Evolutionary conservation across 176 grass and related monocot genomes (phyloP).

Genomic region (Oryza glaberrima): DNA sequence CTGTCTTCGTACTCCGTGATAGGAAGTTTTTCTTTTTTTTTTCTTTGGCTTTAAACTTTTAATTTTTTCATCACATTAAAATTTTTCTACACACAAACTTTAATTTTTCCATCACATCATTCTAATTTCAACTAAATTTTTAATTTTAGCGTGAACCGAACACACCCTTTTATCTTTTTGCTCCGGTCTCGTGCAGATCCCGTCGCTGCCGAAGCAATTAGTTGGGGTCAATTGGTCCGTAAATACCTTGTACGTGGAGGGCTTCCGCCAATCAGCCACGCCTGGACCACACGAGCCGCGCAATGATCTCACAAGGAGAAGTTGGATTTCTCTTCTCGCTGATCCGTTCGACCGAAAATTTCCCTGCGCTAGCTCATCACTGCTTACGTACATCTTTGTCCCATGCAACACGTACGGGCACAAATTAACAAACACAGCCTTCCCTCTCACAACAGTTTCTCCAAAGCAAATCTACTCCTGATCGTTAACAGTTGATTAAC

Average conservation of each 20-base stretch:
- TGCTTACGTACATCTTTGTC: slow-evolving; percentile 47
- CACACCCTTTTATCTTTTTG: background rate
- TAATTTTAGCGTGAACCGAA: too few relatives aligned
- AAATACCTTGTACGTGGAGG: background rate
- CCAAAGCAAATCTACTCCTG: background rate
- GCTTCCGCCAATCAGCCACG: background rate
- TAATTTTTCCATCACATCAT: too few relatives aligned
- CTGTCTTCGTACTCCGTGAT: background rate
- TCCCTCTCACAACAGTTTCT: background rate
- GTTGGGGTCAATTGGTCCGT: background rate
- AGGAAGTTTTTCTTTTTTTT: background rate
- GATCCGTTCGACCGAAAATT: background rate
- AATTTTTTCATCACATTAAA: too few relatives aligned
- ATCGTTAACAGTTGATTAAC: background rate
- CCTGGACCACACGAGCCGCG: background rate
- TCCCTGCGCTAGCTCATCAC: slow-evolving; percentile 23
- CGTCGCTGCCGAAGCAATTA: background rate
- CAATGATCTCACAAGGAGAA: background rate
- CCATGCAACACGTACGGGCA: background rate
- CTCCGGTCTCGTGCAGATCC: background rate
- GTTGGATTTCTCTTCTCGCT: slow-evolving; percentile 9
- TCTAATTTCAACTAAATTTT: fast-evolving
- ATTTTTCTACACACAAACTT: too few relatives aligned
- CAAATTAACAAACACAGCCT: background rate
- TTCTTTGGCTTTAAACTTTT: too few relatives aligned